phyloP scores from a whole-genome alignment of 441 rosid genomes.

The Brassica hybrid region DNA sequence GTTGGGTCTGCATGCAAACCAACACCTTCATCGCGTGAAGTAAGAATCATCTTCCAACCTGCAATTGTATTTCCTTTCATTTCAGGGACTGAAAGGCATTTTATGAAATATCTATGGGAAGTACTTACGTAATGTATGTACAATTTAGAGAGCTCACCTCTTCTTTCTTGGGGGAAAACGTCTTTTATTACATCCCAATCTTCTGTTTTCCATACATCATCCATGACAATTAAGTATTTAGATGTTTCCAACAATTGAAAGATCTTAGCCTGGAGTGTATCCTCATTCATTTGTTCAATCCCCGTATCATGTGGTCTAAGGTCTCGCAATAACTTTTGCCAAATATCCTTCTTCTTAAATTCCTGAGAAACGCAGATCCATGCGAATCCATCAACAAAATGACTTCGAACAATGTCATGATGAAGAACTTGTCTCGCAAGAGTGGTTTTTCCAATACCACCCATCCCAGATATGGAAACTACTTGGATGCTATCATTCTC shows the following conservation, averaged over 20 bases:
- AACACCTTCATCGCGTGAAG: not conserved
- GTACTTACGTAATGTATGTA: too few relatives aligned
- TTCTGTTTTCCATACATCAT: not conserved
- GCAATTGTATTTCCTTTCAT: not conserved
- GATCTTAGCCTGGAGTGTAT: not conserved
- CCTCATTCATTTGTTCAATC: not conserved
- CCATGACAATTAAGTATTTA: not conserved
- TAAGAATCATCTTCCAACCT: not conserved
- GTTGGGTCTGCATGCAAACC: not conserved
- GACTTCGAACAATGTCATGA: not conserved
- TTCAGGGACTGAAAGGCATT: too few relatives aligned
- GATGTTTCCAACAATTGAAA: not conserved
- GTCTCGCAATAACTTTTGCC: not conserved
- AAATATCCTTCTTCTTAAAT: not conserved
- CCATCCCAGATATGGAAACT: not conserved
- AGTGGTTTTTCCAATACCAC: not conserved
- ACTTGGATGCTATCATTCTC: not conserved
- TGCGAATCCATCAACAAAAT: not conserved
- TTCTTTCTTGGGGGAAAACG: not conserved
- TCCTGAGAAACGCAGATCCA: not conserved
- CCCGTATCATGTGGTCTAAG: too few relatives aligned
- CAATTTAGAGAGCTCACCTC: not conserved
- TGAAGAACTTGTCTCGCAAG: not conserved
- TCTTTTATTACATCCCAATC: not conserved
- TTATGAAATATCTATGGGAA: too few relatives aligned